Percentiles rank a stretch among this genome's conserved stretches.
phyloP scores from a whole-genome alignment of 2,329 filamentous ascomycete species.

The Aspergillus sergii region DNA sequence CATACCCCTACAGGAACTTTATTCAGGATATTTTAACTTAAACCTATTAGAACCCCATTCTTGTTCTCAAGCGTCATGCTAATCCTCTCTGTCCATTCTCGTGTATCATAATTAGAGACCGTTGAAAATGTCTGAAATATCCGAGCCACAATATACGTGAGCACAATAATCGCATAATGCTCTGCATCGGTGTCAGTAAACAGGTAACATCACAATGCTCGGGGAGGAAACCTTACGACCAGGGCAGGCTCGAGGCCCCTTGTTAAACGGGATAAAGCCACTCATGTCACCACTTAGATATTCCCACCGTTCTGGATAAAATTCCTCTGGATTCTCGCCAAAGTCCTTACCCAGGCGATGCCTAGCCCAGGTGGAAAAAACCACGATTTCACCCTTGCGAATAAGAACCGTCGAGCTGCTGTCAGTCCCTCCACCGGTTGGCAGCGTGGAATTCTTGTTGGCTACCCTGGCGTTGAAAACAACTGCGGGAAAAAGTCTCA shows the following conservation, averaged over 20 bases:
- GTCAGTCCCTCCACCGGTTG: slow-evolving; percentile 34
- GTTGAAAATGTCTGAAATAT: slow-evolving; percentile 18
- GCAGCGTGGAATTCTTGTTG: slow-evolving; percentile 20
- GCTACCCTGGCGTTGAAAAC: slow-evolving; percentile 10
- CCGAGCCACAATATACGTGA: slow-evolving; percentile 18
- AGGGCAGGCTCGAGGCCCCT: slow-evolving; percentile 46
- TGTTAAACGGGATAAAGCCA: slow-evolving; percentile 50
- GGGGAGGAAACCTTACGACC: slow-evolving; percentile 5
- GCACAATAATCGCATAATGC: slow-evolving; percentile 15
- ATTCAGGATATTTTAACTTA: neutral
- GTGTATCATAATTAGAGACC: slow-evolving; percentile 11
- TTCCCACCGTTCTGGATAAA: slow-evolving; percentile 38
- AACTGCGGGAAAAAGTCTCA: slow-evolving; percentile 10
- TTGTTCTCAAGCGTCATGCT: slow-evolving; percentile 20
- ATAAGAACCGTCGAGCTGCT: slow-evolving; percentile 30
- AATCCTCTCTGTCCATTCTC: slow-evolving; percentile 16
- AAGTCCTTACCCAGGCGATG: slow-evolving; percentile 33
- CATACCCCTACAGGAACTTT: neutral
- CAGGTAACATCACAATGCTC: neutral
- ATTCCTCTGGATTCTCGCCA: slow-evolving; percentile 29
- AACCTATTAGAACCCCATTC: slow-evolving; percentile 15
- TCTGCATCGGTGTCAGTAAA: slow-evolving; percentile 9
- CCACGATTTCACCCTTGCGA: slow-evolving; percentile 22
- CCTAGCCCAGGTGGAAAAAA: slow-evolving; percentile 28
- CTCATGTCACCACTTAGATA: slow-evolving; percentile 30